Percentiles rank a stretch among this genome's conserved stretches.
These are phyloP conservation scores for Elsinoe fawcettii DNA, from an alignment of 2,329 filamentous ascomycete genomes.

Conservation along the genomic window DNA sequence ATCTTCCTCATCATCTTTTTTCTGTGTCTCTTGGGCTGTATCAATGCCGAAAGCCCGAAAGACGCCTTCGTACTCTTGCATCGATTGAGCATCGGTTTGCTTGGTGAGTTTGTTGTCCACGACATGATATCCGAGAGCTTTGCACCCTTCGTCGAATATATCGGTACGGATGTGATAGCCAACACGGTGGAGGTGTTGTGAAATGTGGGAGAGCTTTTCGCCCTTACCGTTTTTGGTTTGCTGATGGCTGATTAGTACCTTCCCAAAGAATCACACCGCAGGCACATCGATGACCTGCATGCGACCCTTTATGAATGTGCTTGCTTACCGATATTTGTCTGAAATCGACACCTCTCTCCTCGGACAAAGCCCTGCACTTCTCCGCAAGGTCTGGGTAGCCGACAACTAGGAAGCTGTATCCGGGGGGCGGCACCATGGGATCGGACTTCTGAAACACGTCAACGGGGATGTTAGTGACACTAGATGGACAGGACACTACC, in stretches of 20 bases:
- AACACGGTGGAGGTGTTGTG: slow-evolving; percentile 53
- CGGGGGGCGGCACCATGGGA: slow-evolving; percentile 40
- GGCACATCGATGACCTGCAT: background rate
- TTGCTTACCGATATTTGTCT: slow-evolving; percentile 53
- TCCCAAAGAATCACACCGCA: background rate
- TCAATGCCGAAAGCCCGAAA: slow-evolving; percentile 15
- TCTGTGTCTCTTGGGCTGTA: slow-evolving; percentile 5
- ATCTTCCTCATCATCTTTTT: slow-evolving; percentile 25
- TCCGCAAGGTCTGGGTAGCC: slow-evolving; percentile 53
- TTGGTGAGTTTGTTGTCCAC: slow-evolving; percentile 23
- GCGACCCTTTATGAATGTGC: background rate
- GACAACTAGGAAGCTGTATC: slow-evolving; percentile 55
- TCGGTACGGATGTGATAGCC: slow-evolving; percentile 56
- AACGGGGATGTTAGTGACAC: background rate
- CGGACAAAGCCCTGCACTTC: slow-evolving; percentile 53
- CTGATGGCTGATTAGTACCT: slow-evolving; percentile 17
- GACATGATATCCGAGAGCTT: slow-evolving; percentile 39
- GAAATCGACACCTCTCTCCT: slow-evolving; percentile 46
- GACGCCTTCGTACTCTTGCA: slow-evolving; percentile 15
- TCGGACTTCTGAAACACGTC: background rate
- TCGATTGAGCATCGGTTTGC: slow-evolving; percentile 21
- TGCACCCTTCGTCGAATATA: slow-evolving; percentile 52
- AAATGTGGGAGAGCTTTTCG: slow-evolving; percentile 34
- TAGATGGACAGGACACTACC: background rate
- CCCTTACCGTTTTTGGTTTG: slow-evolving; percentile 20